Base-by-base conservation (phyloP, 805 yeast genomes). In the Pichia heedii region DNA sequence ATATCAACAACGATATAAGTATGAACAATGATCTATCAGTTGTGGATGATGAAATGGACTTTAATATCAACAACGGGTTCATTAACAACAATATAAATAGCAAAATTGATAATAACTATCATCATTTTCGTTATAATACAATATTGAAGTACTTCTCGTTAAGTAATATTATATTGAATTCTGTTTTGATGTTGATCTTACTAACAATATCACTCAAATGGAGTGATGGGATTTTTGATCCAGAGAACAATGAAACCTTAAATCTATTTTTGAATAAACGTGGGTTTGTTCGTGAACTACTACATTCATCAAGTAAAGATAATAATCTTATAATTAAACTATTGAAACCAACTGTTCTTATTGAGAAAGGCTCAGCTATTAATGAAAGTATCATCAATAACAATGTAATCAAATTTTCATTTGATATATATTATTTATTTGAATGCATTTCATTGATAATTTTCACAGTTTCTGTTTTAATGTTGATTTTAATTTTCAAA, bases 371-470 rank as follows among this genome's bases (percentile, higher is more conserved):
- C 19, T 18, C 36, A 29, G 22, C 3, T 15, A 36, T 16, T 51
- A 53, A 21, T 55, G 24, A 26, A 40, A 19, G 1, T 27, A 22
- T 24, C 26, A 13, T 22, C 20, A 7, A 32, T 16, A 5, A 32
- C 8, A 32, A 16, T 32, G 7, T 21, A n/a, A 22, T 63, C 1
- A 55, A 64, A n/a, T 68, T 67, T 56, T 62, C 65, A 42, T 70
- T 73, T 54, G 78, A 77, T 53, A 52, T 65, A 16, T 68, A 72
- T 29, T 80, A 74, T 51, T 62, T 75, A 22, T 51, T 81, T 41
- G 90, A 83, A 56, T 73, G 79, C 49, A 48, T 70, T 2, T 63
- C 79, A 6, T 66, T 76, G 12, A 46, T 80, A 22, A 50, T 71
- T 1, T 75, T 82, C 49, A 66, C 78, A 21, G 49, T 74, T 12